phyloP scores from a whole-genome alignment of 257 asterid genomes.

The Echium plantagineum region DNA sequence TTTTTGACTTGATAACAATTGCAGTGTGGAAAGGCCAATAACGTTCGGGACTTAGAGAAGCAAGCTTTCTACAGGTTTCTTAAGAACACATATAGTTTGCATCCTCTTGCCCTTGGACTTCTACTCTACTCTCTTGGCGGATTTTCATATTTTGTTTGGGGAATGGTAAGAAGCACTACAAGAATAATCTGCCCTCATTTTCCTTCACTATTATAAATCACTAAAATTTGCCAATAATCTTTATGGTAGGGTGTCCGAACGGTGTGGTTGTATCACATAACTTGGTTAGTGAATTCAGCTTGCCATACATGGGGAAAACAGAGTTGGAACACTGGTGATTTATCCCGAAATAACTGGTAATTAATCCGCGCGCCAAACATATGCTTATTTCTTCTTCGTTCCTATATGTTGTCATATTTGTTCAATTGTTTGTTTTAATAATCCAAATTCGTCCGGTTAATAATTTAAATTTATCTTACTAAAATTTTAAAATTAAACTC shows the following conservation, averaged over 20 bases:
- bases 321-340: conserved; percentile 61
- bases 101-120: conserved; percentile 53
- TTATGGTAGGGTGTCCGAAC: conserved; percentile 53
- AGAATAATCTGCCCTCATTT: neutral
- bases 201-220: too few relatives aligned
- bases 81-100: conserved; percentile 32
- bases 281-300: conserved; percentile 86
- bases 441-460: too few relatives aligned
- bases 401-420: too few relatives aligned
- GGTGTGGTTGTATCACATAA: conserved; percentile 76
- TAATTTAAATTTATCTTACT: too few relatives aligned
- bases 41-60: conserved; percentile 68
- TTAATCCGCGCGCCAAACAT: neutral
- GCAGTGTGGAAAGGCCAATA: conserved; percentile 57
- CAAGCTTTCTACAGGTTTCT: conserved; percentile 55
- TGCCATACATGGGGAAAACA: conserved; percentile 91
- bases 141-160: conserved; percentile 71
- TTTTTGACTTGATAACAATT: neutral
- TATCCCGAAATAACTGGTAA: conserved; percentile 70
- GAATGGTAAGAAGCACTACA: conserved; percentile 41
- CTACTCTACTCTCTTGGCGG: conserved; percentile 64
- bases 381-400: neutral
- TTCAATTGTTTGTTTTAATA: too few relatives aligned
- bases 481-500: too few relatives aligned
- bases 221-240: too few relatives aligned